Evolutionary conservation across 495 filamentous ascomycete species (phyloP), one percentile per base, ranked within the genome.

Genomic region (Staphylotrichum tortipilum): DNA sequence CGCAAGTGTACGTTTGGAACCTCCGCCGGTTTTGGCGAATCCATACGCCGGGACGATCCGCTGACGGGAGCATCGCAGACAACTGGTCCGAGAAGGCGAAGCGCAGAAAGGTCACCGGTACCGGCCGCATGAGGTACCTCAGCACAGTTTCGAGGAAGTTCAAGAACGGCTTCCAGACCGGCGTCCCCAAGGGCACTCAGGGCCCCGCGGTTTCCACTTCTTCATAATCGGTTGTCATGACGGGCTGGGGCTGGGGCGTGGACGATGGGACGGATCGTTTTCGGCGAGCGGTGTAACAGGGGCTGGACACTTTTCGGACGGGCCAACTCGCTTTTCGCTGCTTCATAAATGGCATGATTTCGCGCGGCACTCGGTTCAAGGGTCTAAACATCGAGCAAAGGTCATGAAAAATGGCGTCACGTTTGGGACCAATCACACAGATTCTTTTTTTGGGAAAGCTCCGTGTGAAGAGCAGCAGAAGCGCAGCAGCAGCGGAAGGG

Each of bases 31-130:
- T 1, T 8, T 46, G 11, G 19, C n/a, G 4, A 23, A 14, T 44
- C 42, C 0, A 18, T 6, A 18, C 21, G 36, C 15, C 38, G 36
- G 35, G 31, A 29, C 18, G 15, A 44, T 34, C 37, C 50, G 56
- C 46, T 56, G 54, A 58, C 50, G 44, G 39, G 58, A 46, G 57
- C 21, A 50, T 43, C 31, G 51, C 52, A 98, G 92, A 84, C 81
- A 94, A 98, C 83, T 98, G 92, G 92, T 80, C 85, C 74, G 89
- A 95, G 83, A 98, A 98, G 82, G 94, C 90, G 62, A 97, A 95
- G 86, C 77, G 92, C 73, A 89, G 92, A 85, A 97, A 95, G 91
- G 95, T 90, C 64, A 92, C 88, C 63, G 92, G 92, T 59, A 87
- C 87, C 67, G 92, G 92, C 71, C 82, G 92, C 63, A 89, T 89